These are phyloP conservation scores for Aspergillus asperescens DNA, from an alignment of 495 filamentous ascomycete genomes.

Conservation along the genomic window DNA sequence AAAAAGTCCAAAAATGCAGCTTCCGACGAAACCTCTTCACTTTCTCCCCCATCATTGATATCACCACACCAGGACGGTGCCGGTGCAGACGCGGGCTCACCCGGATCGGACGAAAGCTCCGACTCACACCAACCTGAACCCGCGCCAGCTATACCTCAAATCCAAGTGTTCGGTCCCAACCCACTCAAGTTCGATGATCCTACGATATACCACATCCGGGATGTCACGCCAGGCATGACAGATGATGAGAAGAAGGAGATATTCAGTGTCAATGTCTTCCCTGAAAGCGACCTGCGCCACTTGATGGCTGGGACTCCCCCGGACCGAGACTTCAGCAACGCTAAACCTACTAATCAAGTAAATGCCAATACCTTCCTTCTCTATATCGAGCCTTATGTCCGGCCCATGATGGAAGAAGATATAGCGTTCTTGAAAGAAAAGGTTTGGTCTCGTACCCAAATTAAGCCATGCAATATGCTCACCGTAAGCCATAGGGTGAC, in stretches of 20 bases:
- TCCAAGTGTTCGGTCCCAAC: slow-evolving; percentile 84
- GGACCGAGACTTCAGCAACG: slow-evolving; percentile 89
- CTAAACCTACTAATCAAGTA: slow-evolving; percentile 91
- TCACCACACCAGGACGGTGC: slow-evolving; percentile 49
- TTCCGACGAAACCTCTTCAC: slow-evolving; percentile 55
- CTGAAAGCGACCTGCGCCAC: slow-evolving; percentile 69
- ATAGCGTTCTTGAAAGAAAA: slow-evolving; percentile 87
- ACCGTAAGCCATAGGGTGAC: slow-evolving; percentile 56
- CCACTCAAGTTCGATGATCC: slow-evolving; percentile 89
- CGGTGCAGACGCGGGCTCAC: slow-evolving; percentile 39
- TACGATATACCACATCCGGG: slow-evolving; percentile 87
- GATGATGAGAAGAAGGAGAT: slow-evolving; percentile 80
- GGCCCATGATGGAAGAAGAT: slow-evolving; percentile 88
- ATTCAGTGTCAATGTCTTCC: slow-evolving; percentile 80
- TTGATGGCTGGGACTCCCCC: slow-evolving; percentile 84
- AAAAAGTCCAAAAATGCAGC: slow-evolving; percentile 48
- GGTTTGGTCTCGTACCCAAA: slow-evolving; percentile 27
- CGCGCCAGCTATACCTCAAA: slow-evolving; percentile 64
- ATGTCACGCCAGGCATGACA: slow-evolving; percentile 63
- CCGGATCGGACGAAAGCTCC: slow-evolving; percentile 56
- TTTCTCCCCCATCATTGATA: slow-evolving; percentile 48
- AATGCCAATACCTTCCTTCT: slow-evolving; percentile 81
- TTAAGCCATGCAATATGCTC: neutral
- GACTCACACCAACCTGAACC: slow-evolving; percentile 74
- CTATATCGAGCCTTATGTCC: slow-evolving; percentile 86